Percentiles rank a stretch among this genome's conserved stretches.
phyloP scores from a whole-genome alignment of 805 yeast genomes.

The Metschnikowia reukaufii region DNA sequence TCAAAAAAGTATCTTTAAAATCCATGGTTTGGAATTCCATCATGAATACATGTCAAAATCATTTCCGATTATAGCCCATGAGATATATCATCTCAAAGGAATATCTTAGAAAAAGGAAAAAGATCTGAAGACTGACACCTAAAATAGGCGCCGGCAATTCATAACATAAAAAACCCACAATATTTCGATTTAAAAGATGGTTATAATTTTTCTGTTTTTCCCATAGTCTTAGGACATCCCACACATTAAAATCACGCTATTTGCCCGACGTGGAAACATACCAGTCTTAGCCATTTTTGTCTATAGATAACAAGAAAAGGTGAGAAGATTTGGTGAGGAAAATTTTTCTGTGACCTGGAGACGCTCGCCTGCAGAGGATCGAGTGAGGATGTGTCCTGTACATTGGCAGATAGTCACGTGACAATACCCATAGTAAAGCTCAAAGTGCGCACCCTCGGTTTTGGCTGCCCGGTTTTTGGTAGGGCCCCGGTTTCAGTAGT shows the following conservation, averaged over 20 bases:
- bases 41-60: too few species aligned
- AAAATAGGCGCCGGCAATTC: too few species aligned
- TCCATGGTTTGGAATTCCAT: too few species aligned
- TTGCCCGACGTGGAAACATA: slow-evolving; percentile 38
- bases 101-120: too few species aligned
- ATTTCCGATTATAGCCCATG: too few species aligned
- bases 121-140: too few species aligned
- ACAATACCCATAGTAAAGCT: too few species aligned
- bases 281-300: slow-evolving; percentile 64
- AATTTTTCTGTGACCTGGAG: slow-evolving; percentile 17
- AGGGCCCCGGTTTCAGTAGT: neutral
- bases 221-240: neutral
- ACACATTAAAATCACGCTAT: neutral
- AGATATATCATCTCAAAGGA: too few species aligned
- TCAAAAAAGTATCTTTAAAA: too few species aligned
- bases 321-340: slow-evolving; percentile 14
- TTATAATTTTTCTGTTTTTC: neutral
- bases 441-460: too few species aligned
- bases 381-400: slow-evolving; percentile 7
- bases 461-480: neutral
- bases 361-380: slow-evolving; percentile 17
- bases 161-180: too few species aligned
- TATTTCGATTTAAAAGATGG: neutral
- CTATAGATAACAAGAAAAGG: slow-evolving; percentile 20
- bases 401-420: neutral